Conservation (phyloP, 352 stramenopile species). For the Globisporangium spiculum region DNA sequence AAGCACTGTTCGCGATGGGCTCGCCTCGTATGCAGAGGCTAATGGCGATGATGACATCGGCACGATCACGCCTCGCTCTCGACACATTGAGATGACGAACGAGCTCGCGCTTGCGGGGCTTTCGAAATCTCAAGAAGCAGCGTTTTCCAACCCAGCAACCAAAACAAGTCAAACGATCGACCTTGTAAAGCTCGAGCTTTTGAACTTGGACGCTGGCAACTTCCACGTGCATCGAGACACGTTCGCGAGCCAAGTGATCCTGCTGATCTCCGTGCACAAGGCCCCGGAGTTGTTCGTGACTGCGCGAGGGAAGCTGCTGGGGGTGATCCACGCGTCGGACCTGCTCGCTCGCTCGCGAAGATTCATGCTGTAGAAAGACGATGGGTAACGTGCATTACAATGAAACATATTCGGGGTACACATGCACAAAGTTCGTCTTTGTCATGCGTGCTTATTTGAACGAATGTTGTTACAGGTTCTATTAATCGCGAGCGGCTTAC, state of each 20-base stretch:
- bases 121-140: constrained; percentile 22
- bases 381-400: neutral
- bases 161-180: constrained; percentile 36
- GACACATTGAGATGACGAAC: constrained; percentile 20
- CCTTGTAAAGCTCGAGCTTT: constrained; percentile 52
- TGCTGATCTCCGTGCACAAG: constrained; percentile 83
- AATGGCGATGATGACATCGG: neutral
- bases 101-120: constrained; percentile 26
- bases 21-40: neutral
- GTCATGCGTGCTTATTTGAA: neutral
- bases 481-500: neutral
- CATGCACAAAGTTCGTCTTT: neutral
- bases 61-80: constrained; percentile 23
- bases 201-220: constrained; percentile 60
- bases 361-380: constrained; percentile 44
- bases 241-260: constrained; percentile 65
- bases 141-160: constrained; percentile 35
- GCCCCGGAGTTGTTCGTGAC: constrained; percentile 73
- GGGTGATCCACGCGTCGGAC: constrained; percentile 67
- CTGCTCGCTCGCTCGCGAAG: constrained; percentile 58
- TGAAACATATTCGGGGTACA: neutral
- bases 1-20: neutral
- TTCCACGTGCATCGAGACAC: constrained; percentile 71
- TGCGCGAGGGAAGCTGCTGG: constrained; percentile 61
- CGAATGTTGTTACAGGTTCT: neutral